phyloP scores from a whole-genome alignment of 1,284 basidiomycete species.

The Ceratobasidium sp. region DNA sequence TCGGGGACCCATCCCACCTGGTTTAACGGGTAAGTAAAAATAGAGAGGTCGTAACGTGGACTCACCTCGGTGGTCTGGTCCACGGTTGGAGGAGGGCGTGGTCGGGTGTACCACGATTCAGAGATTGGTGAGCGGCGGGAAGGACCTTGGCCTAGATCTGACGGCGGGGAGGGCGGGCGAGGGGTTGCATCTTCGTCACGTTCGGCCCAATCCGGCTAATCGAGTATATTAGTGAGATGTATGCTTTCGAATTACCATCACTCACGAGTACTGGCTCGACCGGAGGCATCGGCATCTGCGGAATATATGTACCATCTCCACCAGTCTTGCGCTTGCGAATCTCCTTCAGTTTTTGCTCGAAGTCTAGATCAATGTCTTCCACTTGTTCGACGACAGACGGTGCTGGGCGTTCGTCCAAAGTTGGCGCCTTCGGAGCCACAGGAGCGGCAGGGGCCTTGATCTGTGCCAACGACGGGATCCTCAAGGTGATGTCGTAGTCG shows the following conservation, averaged over 20 bases:
- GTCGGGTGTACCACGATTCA: conserved; percentile 33
- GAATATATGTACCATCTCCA: conserved; percentile 32
- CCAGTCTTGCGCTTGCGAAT: conserved; percentile 25
- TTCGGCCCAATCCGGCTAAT: conserved; percentile 2
- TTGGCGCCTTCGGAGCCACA: neutral
- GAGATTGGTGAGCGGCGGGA: conserved; percentile 16
- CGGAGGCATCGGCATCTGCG: conserved; percentile 25
- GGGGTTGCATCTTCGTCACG: conserved; percentile 31
- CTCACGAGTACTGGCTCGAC: conserved; percentile 30
- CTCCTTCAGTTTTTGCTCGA: conserved; percentile 8
- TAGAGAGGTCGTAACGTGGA: neutral
- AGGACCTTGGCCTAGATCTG: conserved; percentile 19
- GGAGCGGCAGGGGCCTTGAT: neutral
- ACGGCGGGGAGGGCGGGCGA: conserved; percentile 19
- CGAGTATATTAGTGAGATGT: neutral
- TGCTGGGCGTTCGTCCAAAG: conserved; percentile 3
- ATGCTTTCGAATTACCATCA: neutral
- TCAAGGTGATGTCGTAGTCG: neutral
- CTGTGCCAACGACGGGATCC: neutral
- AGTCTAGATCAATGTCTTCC: conserved; percentile 16
- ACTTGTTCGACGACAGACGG: neutral
- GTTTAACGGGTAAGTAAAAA: neutral
- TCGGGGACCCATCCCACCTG: conserved; percentile 9
- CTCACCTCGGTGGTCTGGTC: conserved; percentile 21
- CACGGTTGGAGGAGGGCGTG: conserved; percentile 20